Evolutionary conservation across 2,329 filamentous ascomycete species (phyloP).

Genomic region (Penicillium sp.): DNA sequence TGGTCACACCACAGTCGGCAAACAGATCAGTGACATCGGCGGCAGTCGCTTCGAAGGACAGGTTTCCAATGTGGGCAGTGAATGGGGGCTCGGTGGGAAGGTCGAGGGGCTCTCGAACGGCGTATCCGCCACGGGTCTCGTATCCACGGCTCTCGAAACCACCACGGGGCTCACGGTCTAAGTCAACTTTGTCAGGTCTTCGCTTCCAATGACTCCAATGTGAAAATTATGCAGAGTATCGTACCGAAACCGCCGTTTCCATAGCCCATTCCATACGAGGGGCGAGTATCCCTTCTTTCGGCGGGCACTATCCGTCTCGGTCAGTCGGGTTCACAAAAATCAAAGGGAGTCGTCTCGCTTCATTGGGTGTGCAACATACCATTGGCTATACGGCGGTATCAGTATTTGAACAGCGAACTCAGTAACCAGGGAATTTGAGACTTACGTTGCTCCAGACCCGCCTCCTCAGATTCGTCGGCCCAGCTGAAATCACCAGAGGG

Average conservation of each 20-base stretch:
- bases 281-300: slow-evolving; percentile 51
- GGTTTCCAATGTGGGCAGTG: slow-evolving; percentile 93
- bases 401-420: slow-evolving; percentile 11
- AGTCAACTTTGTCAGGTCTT: slow-evolving; percentile 19
- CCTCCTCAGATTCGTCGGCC: slow-evolving; percentile 71
- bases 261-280: slow-evolving; percentile 46
- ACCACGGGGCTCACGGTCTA: slow-evolving; percentile 32
- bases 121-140: slow-evolving; percentile 41
- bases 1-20: slow-evolving; percentile 78
- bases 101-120: slow-evolving; percentile 68
- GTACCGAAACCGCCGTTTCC: slow-evolving; percentile 39
- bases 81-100: slow-evolving; percentile 91
- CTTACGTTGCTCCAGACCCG: slow-evolving; percentile 5
- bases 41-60: slow-evolving; percentile 89
- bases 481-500: slow-evolving; percentile 72
- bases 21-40: slow-evolving; percentile 87
- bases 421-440: slow-evolving; percentile 10
- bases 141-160: slow-evolving; percentile 6
- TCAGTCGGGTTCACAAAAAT: slow-evolving; percentile 20
- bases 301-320: slow-evolving; percentile 39
- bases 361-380: slow-evolving; percentile 29
- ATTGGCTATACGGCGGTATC: slow-evolving; percentile 28
- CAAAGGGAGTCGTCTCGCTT: slow-evolving; percentile 3
- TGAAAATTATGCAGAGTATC: background rate
- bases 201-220: background rate